Evolutionary conservation across 2,329 filamentous ascomycete species (phyloP), one percentile per base, ranked within the genome.

Genomic region (Tolypocladium tropicale): DNA sequence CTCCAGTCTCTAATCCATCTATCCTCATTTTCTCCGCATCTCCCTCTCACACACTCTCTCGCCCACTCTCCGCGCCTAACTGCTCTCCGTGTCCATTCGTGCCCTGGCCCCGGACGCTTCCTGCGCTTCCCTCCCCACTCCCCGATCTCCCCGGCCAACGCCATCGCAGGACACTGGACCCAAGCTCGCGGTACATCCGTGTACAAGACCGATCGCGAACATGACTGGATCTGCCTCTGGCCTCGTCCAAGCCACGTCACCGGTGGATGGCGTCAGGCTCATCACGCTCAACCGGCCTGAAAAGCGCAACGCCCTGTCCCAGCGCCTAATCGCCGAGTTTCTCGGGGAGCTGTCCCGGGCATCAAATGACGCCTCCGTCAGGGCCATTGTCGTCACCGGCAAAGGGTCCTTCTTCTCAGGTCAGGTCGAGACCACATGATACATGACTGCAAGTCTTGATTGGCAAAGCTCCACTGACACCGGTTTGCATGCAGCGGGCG

Each of bases 251-350:
- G 59, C 52, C 51, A 58, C 61, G 43, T 60, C 62, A 32, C 60
- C 59, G 30, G 50, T 51, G 25, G 55, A 66, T 25, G 72, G 70
- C 52, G 72, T 82, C 30, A 70, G 77, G 34, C 64, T 81, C 32
- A 62, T 84, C 56, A 74, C 75, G 16, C 67, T 83, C 58, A 78
- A 81, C 67, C 74, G 81, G 3, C 80, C 78, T 2, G 71, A 74
- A 50, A 83, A 84, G 65, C 74, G 79, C 55, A 85, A 84, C 71
- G 80, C 82, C 11, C 75, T 84, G 56, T 83, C 79, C 2, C 70
- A 74, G 55, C 65, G 67, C 51, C 76, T 83, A 69, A 77, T 81
- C 59, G 62, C 65, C 56, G 71, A 80, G 51, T 67, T 81, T 5
- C 63, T 75, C 18, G 59, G 53, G 11, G 61, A 63, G 53, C 63